A percentile compares a stretch with the other conserved stretches of the same genome.
Conservation (phyloP, 495 filamentous ascomycete species). For the Annulohypoxylon maeteangense region DNA sequence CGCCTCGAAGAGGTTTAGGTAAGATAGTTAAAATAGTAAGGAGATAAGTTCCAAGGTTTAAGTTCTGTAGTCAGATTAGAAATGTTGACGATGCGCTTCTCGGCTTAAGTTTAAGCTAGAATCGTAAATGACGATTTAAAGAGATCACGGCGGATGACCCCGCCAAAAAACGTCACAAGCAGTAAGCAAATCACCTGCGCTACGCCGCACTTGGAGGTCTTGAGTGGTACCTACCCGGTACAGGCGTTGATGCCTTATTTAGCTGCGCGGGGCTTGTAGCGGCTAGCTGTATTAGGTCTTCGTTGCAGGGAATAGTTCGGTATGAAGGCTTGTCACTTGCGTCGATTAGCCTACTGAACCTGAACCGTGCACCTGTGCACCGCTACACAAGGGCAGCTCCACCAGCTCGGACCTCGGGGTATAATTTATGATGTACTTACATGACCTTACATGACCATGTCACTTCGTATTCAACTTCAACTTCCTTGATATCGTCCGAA, state of each 20-base stretch:
- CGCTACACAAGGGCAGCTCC: slow-evolving; percentile 1
- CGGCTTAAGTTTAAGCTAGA: slow-evolving; percentile 31
- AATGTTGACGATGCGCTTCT: slow-evolving; percentile 18
- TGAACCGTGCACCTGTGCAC: slow-evolving; percentile 37
- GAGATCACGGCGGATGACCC: slow-evolving; percentile 42
- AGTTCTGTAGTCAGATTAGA: slow-evolving; percentile 2
- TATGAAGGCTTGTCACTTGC: slow-evolving; percentile 11
- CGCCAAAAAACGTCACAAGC: slow-evolving; percentile 44
- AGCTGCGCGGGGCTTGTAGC: slow-evolving; percentile 34
- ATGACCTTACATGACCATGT: neutral
- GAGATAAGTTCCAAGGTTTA: neutral
- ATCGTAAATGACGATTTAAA: slow-evolving; percentile 32
- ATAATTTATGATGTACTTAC: neutral
- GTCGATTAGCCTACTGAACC: slow-evolving; percentile 13
- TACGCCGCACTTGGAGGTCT: neutral
- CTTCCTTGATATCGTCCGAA: slow-evolving; percentile 4
- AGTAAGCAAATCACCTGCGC: slow-evolving; percentile 27
- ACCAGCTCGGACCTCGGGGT: slow-evolving; percentile 7
- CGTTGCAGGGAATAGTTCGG: slow-evolving; percentile 16
- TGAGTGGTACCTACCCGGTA: slow-evolving; percentile 4
- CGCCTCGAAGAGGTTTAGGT: slow-evolving; percentile 4
- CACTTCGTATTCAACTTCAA: slow-evolving; percentile 1
- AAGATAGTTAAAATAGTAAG: neutral
- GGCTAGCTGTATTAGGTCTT: slow-evolving; percentile 13
- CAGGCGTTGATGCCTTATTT: slow-evolving; percentile 42